Evolutionary conservation across 108 stramenopile genomes (phyloP).

Genomic region (Epithemia pelagica): DNA sequence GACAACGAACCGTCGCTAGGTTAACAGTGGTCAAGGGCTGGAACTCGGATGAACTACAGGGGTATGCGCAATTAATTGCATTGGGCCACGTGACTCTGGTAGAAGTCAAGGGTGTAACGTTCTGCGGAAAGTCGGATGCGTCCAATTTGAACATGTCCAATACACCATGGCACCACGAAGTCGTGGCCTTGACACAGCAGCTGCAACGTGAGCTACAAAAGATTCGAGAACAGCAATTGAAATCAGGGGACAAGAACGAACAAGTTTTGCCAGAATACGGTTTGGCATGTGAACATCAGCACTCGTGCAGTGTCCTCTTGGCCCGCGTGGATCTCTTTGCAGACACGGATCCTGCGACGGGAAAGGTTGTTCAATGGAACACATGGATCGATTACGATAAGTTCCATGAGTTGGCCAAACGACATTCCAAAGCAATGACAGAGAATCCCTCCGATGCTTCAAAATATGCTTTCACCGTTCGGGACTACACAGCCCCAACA

Average conservation of each 20-base stretch:
- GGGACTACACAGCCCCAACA: conserved; percentile 85
- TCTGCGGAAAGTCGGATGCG: conserved; percentile 93
- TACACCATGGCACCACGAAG: conserved; percentile 95
- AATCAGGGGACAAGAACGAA: conserved; percentile 42
- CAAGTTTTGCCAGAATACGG: conserved; percentile 67
- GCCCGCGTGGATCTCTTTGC: conserved; percentile 87
- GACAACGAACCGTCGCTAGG: conserved; percentile 92
- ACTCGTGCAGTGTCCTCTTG: conserved; percentile 90
- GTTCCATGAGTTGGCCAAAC: conserved; percentile 72
- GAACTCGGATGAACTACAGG: conserved; percentile 88
- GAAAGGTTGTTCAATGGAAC: conserved; percentile 66
- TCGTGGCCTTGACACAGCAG: conserved; percentile 56
- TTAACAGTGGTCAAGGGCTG: conserved; percentile 95
- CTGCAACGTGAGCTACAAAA: conserved; percentile 57
- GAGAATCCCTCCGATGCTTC: conserved; percentile 34
- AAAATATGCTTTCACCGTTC: conserved; percentile 59
- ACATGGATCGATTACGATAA: conserved; percentile 96
- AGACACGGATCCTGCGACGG: conserved; percentile 43
- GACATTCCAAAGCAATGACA: conserved; percentile 20
- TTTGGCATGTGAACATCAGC: conserved; percentile 92
- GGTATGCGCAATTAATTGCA: conserved; percentile 87
- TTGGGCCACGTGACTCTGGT: conserved; percentile 85
- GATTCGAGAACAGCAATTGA: conserved; percentile 18
- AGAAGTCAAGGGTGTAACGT: conserved; percentile 96
- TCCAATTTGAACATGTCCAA: conserved; percentile 94